These are phyloP conservation scores for Flueggea neowawraea DNA, from an alignment of 441 rosid species.

Conservation along the genomic window DNA sequence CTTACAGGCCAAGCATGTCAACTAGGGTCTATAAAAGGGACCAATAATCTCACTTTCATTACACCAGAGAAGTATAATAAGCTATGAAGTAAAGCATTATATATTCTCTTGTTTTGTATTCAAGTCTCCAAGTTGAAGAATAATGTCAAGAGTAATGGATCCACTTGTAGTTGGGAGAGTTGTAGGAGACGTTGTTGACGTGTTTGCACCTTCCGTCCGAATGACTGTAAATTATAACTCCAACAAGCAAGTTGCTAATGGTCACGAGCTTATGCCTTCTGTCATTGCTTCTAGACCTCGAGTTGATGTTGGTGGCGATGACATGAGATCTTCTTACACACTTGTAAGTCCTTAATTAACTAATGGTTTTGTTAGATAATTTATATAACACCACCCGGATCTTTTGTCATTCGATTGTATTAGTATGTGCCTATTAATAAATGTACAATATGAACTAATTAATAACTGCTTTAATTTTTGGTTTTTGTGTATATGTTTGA, in stretches of 20 bases:
- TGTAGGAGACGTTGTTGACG: conserved; percentile 84
- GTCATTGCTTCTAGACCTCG: conserved; percentile 47
- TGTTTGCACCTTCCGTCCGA: conserved; percentile 62
- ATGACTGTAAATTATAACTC: conserved; percentile 64
- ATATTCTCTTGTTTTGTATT: background rate
- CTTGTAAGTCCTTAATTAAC: conserved; percentile 32
- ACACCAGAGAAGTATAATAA: conserved; percentile 3
- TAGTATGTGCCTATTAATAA: too few species aligned
- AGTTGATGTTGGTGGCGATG: conserved; percentile 63
- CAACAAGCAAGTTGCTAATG: conserved; percentile 79
- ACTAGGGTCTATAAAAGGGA: conserved; percentile 28
- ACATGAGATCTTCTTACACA: conserved; percentile 54
- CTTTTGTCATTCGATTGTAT: too few species aligned
- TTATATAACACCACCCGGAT: too few species aligned
- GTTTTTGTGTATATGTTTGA: background rate
- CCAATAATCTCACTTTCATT: background rate
- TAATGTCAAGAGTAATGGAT: conserved; percentile 53
- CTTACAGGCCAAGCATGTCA: conserved; percentile 14
- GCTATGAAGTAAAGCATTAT: background rate
- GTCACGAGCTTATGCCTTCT: conserved; percentile 82
- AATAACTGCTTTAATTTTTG: background rate
- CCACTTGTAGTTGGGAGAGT: conserved; percentile 74
- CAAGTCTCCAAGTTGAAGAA: background rate
- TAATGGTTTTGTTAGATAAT: too few species aligned
- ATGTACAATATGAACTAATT: too few species aligned